phyloP scores from a whole-genome alignment of 257 asterid genomes.

The Echium plantagineum region DNA sequence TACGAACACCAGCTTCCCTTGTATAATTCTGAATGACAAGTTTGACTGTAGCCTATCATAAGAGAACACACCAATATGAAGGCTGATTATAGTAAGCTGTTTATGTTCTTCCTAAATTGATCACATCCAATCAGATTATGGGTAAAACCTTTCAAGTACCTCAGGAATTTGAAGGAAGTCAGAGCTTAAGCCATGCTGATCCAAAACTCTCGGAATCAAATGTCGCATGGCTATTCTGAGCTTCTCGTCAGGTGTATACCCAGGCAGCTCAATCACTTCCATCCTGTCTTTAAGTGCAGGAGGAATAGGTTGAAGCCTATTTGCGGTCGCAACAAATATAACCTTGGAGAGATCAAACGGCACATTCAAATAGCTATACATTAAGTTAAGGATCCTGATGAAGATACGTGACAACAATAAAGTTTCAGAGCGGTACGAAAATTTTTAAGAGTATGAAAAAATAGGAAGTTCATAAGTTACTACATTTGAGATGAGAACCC shows the following conservation, averaged over 20 bases:
- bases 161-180: slow-evolving; percentile 93
- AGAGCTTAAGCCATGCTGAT: slow-evolving; percentile 84
- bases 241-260: slow-evolving; percentile 97
- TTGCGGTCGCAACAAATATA: slow-evolving; percentile 96
- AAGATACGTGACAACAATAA: not conserved
- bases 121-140: not conserved
- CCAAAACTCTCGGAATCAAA: slow-evolving; percentile 90
- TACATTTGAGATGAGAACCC: not conserved
- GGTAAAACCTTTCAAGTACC: slow-evolving; percentile 34
- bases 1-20: slow-evolving; percentile 98
- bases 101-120: not conserved
- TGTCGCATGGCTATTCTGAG: slow-evolving; percentile 83
- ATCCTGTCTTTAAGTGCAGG: slow-evolving; percentile 92
- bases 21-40: slow-evolving; percentile 90
- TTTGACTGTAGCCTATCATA: slow-evolving; percentile 64
- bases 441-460: not conserved
- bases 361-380: slow-evolving; percentile 78
- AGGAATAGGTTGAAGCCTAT: slow-evolving; percentile 88
- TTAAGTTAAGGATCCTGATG: slow-evolving; percentile 40
- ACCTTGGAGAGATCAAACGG: slow-evolving; percentile 98
- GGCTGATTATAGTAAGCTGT: no score
- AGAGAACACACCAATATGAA: slow-evolving; percentile 17
- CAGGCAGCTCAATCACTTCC: slow-evolving; percentile 98
- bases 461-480: not conserved
- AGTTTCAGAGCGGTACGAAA: not conserved